Evolutionary conservation across 2,329 filamentous ascomycete species (phyloP), one percentile per base, ranked within the genome.

Genomic region (Cladophialophora exuberans): DNA sequence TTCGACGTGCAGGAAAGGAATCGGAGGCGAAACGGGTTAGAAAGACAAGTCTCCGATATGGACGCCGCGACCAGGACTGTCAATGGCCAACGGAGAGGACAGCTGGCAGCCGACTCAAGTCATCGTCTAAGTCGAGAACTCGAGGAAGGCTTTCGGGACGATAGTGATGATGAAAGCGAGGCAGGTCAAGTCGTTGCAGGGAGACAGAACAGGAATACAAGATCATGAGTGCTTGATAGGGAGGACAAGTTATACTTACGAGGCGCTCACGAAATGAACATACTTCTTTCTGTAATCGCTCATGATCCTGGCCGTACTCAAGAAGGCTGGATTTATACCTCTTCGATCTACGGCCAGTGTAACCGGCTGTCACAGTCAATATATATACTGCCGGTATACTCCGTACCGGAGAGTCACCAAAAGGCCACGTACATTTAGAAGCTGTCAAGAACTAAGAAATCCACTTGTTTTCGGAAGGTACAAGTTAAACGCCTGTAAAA

Each of bases 71-170:
- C 63, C 58, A 9, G 70, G 31, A 60, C 59, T 30, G 55, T 56
- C 26, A 59, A 41, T 28, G 47, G 52, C 7, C 26, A 38, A 35
- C 10, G 53, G 33, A 38, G 33, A n/a, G 2, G 28, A 5, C 10
- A 18, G 18, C n/a, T 23, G 5, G 13, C 17, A 20, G 28, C 41
- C 9, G 58, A 83, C 57, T 79, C 77, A 43, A 74, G 79, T 38
- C 76, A 83, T 63, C 79, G 90, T 59, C 66, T 96, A 58, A 93
- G 89, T 69, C 79, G 90, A 72, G 90, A 96, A 75, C 71, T 93
- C 47, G 89, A 93, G 69, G 81, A 87, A 65, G 87, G 86, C 0
- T 90, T 90, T 67, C 82, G 83, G 72, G 87, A 89, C 68, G 85
- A 88, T 63, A 89, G 86, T 67, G 84, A 87, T 52, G 83, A 86